Conservation (phyloP, 345 rosid species). For the Salix suchowensis region DNA sequence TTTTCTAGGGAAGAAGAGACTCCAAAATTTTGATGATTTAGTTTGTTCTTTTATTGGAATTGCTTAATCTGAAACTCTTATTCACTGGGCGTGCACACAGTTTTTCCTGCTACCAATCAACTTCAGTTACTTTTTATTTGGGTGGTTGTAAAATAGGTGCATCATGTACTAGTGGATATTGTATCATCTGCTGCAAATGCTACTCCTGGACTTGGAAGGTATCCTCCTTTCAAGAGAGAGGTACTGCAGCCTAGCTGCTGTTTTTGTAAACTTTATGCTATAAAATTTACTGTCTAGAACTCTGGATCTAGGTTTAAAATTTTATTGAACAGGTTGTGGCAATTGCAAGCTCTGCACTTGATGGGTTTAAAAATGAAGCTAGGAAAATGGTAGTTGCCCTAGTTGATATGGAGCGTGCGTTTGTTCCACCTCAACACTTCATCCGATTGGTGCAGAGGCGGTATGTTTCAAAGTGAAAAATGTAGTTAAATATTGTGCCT, state of each 20-base stretch:
- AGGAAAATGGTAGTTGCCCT: conserved; percentile 95
- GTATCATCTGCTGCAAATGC: conserved; percentile 87
- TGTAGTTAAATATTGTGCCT: neutral
- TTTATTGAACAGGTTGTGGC: conserved; percentile 67
- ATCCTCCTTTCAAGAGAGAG: conserved; percentile 97
- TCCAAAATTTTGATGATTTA: neutral
- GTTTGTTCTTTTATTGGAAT: neutral
- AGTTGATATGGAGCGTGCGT: conserved; percentile 98
- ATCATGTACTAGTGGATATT: conserved; percentile 84
- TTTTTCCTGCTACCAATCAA: neutral
- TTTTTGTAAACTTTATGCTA: neutral
- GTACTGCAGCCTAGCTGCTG: conserved; percentile 27
- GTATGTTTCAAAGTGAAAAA: conserved; percentile 35
- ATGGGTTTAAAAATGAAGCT: conserved; percentile 86
- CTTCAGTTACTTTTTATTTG: neutral
- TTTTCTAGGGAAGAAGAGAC: neutral
- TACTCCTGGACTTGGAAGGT: conserved; percentile 97
- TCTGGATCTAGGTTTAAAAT: neutral
- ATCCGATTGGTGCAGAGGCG: conserved; percentile 94
- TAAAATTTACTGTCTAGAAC: neutral
- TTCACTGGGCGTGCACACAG: neutral
- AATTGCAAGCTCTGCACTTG: conserved; percentile 87
- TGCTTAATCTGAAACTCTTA: neutral
- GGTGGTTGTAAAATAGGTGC: conserved; percentile 50
- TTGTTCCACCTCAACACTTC: conserved; percentile 99